These are phyloP conservation scores for Brassica cretica DNA, from an alignment of 345 rosid species.

Conservation along the genomic window DNA sequence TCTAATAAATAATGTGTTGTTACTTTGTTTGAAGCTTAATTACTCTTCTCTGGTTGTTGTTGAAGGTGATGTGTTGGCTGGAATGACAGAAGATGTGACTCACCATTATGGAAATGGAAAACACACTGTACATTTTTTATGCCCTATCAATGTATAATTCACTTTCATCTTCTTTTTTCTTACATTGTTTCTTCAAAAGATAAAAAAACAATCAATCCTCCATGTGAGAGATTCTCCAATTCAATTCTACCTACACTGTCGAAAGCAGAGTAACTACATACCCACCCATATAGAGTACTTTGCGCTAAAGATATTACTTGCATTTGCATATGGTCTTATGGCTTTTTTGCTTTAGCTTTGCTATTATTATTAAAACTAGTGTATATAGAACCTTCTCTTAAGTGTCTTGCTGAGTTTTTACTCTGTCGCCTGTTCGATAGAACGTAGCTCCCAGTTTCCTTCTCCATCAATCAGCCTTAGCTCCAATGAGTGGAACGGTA, in stretches of 20 bases:
- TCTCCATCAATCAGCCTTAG: conserved; percentile 88
- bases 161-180: background rate
- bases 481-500: conserved; percentile 83
- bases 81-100: no score
- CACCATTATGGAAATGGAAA: background rate
- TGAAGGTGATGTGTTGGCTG: no score
- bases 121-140: background rate
- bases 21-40: no score
- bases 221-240: background rate
- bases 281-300: no score
- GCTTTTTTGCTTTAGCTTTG: conserved; percentile 20
- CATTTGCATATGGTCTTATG: background rate
- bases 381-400: no score
- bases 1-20: no score
- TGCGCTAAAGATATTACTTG: background rate
- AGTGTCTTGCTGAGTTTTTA: conserved; percentile 10
- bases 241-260: no score
- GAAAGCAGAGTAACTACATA: no score
- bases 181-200: background rate
- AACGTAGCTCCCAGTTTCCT: conserved; percentile 93
- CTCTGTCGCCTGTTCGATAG: conserved; percentile 46
- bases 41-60: no score
- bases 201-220: background rate
- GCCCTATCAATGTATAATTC: background rate
- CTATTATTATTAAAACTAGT: background rate